Conservation (phyloP, 495 filamentous ascomycete species). For the Staphylotrichum longicolle region DNA sequence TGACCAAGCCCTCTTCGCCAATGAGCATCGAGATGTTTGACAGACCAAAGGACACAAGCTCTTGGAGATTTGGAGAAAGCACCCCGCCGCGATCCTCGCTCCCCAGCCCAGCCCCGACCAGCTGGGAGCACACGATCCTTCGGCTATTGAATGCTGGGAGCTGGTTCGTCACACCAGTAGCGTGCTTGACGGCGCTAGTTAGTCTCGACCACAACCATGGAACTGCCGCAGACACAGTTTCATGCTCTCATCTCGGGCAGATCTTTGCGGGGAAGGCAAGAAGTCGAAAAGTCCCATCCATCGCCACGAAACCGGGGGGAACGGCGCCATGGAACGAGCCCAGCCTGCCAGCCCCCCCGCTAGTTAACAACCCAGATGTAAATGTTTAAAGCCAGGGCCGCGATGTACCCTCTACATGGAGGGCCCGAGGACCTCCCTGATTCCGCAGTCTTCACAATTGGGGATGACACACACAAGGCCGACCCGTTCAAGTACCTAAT, state of each 20-base stretch:
- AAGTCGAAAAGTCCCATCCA: too few species aligned
- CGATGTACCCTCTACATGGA: too few species aligned
- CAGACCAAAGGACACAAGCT: not conserved
- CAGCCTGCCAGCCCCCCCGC: too few species aligned
- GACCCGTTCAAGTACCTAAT: too few species aligned
- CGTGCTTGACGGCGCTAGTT: not conserved
- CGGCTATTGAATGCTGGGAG: not conserved
- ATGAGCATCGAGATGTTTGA: not conserved
- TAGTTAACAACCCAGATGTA: too few species aligned
- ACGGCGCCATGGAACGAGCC: too few species aligned
- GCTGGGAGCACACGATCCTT: conserved; percentile 12
- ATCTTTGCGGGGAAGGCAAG: too few species aligned
- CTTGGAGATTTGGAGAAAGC: not conserved
- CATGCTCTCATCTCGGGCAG: not conserved
- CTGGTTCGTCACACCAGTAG: conserved; percentile 13
- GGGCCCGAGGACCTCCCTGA: too few species aligned
- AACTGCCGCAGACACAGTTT: not conserved
- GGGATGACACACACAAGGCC: too few species aligned
- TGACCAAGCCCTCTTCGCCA: not conserved
- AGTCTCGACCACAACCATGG: conserved; percentile 13
- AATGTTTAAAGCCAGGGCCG: too few species aligned
- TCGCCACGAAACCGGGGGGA: too few species aligned
- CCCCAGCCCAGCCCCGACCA: conserved; percentile 13
- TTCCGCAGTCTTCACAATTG: too few species aligned
- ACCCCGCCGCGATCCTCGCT: not conserved